A percentile compares a stretch with the other conserved stretches of the same genome.
Conservation (phyloP, 768 basidiomycete species). For the Amanita phalloides region DNA sequence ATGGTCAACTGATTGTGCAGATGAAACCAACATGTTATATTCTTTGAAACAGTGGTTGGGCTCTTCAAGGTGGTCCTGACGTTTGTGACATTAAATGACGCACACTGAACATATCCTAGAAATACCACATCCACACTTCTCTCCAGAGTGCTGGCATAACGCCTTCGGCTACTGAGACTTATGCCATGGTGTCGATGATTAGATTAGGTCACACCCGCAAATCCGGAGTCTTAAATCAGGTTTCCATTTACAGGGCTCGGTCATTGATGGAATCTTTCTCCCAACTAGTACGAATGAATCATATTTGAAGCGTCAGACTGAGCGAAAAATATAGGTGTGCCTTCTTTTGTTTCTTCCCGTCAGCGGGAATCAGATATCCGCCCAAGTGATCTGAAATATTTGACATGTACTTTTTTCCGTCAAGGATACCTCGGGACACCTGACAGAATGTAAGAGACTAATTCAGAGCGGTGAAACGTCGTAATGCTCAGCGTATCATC, state of each 20-base stretch:
- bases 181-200: not conserved
- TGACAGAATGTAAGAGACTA: too few relatives aligned
- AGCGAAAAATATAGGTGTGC: not conserved
- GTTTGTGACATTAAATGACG: not conserved
- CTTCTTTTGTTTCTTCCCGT: not conserved
- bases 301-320: not conserved
- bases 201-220: not conserved
- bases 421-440: not conserved
- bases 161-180: not conserved
- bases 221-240: slow-evolving; percentile 1
- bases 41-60: slow-evolving; percentile 3
- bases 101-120: not conserved
- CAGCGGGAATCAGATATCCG: slow-evolving; percentile 1
- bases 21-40: not conserved
- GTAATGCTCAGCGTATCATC: too few relatives aligned
- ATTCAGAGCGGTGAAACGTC: too few relatives aligned
- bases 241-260: slow-evolving; percentile 1
- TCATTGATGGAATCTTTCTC: not conserved
- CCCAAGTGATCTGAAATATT: not conserved
- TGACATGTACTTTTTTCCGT: not conserved
- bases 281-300: not conserved
- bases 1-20: not conserved
- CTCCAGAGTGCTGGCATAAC: not conserved
- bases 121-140: not conserved
- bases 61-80: not conserved